phyloP scores from a whole-genome alignment of 1,284 basidiomycete species.

The Marasmius sp. region DNA sequence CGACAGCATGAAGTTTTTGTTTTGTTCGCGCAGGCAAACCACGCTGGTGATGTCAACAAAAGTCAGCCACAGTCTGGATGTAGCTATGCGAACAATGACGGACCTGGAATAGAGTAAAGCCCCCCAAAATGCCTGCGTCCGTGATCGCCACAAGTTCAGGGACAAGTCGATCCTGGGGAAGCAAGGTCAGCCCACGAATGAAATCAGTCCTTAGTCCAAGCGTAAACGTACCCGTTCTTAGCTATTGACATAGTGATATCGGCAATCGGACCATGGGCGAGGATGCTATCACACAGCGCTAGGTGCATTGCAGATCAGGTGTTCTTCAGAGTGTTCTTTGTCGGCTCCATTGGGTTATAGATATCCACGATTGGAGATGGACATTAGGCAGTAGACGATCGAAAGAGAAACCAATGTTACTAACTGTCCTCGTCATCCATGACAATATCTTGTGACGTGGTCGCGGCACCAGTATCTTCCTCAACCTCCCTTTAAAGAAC shows the following conservation, averaged over 20 bases:
- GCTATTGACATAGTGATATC: conserved; percentile 77
- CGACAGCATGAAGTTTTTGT: conserved; percentile 78
- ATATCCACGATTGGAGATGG: conserved; percentile 50
- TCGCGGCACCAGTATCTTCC: background rate
- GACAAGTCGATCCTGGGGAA: conserved; percentile 65
- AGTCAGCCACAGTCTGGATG: background rate
- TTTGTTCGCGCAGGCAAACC: conserved; percentile 79
- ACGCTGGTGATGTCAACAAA: conserved; percentile 44
- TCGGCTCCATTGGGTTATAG: conserved; percentile 45
- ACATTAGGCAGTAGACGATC: background rate
- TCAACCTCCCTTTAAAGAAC: conserved; percentile 51
- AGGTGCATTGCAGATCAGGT: conserved; percentile 66
- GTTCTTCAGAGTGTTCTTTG: conserved; percentile 40
- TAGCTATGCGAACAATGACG: conserved; percentile 15
- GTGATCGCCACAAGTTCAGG: conserved; percentile 86
- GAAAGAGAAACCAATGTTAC: conserved; percentile 15
- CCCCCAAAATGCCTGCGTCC: conserved; percentile 71
- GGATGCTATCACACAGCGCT: conserved; percentile 70
- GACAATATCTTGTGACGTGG: conserved; percentile 56
- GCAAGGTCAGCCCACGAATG: conserved; percentile 4
- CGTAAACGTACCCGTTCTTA: conserved; percentile 57
- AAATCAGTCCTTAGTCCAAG: conserved; percentile 3
- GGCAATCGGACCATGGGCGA: conserved; percentile 79
- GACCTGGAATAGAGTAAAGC: conserved; percentile 89
- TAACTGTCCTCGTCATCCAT: conserved; percentile 76